These are phyloP conservation scores for Backusella luteola DNA, from an alignment of 192 early-diverging fungal species.

Conservation along the genomic window DNA sequence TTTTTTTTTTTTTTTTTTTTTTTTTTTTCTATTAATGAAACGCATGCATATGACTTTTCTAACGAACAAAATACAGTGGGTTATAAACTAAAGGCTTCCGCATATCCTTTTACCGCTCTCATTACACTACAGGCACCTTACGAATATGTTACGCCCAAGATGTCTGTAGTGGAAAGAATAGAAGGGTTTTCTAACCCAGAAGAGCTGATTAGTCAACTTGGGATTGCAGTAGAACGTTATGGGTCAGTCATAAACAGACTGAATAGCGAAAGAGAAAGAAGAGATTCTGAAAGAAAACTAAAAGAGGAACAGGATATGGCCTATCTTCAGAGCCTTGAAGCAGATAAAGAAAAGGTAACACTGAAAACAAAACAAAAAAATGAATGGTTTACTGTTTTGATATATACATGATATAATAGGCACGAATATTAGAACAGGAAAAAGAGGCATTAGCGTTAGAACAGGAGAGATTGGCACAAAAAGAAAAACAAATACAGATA, in stretches of 20 bases:
- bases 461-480: conserved; percentile 50
- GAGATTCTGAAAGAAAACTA: conserved; percentile 67
- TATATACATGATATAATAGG: neutral
- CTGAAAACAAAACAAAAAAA: neutral
- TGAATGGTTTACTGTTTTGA: neutral
- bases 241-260: conserved; percentile 54
- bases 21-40: neutral
- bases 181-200: conserved; percentile 58
- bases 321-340: conserved; percentile 77
- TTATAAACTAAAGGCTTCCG: conserved; percentile 65
- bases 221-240: conserved; percentile 49
- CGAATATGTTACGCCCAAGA: conserved; percentile 21
- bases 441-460: conserved; percentile 52
- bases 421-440: neutral
- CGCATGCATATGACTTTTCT: neutral
- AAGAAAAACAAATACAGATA: neutral
- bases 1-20: neutral
- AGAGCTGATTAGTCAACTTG: conserved; percentile 47
- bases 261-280: conserved; percentile 61
- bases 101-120: conserved; percentile 81
- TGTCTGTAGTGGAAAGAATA: conserved; percentile 63
- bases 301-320: conserved; percentile 86
- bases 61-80: conserved; percentile 41
- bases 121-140: conserved; percentile 55
- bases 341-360: conserved; percentile 74